Evolutionary conservation across 2,329 filamentous ascomycete genomes (phyloP).

Genomic region (Chaetomium strumarium): DNA sequence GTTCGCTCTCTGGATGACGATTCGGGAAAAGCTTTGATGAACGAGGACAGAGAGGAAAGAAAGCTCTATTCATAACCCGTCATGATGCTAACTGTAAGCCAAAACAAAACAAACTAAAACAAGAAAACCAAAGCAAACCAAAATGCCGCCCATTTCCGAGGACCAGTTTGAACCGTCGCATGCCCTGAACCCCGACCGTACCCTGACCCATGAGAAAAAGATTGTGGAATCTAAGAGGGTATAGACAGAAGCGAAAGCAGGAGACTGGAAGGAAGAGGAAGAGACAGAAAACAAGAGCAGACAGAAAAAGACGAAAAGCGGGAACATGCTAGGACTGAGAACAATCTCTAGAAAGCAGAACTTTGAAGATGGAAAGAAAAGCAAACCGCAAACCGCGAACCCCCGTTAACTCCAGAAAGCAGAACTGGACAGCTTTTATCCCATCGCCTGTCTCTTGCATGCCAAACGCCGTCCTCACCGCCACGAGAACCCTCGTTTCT

Average conservation of each 20-base stretch:
- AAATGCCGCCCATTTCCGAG: constrained; percentile 3
- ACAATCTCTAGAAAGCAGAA: constrained; percentile 5
- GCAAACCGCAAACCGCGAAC: not conserved
- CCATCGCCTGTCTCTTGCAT: not conserved
- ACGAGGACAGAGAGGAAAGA: not conserved
- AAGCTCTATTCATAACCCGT: constrained; percentile 8
- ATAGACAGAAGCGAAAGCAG: constrained; percentile 16
- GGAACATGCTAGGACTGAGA: not conserved
- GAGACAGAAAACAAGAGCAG: not conserved
- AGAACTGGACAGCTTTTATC: not conserved
- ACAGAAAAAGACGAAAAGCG: not conserved
- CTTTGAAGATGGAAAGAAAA: constrained; percentile 1
- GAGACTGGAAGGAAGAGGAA: constrained; percentile 1
- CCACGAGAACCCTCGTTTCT: constrained; percentile 5
- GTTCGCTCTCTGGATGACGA: too few species aligned
- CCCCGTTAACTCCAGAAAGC: not conserved
- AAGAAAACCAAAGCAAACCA: not conserved
- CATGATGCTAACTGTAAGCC: constrained; percentile 6
- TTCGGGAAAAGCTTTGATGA: too few species aligned
- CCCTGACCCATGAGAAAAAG: not conserved
- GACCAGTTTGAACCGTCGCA: not conserved
- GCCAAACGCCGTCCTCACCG: not conserved
- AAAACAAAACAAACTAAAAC: not conserved
- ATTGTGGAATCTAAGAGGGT: constrained; percentile 16
- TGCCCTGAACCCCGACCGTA: not conserved